Evolutionary conservation across 1,139 yeast species (phyloP).

Genomic region (Hyphopichia fennica): DNA sequence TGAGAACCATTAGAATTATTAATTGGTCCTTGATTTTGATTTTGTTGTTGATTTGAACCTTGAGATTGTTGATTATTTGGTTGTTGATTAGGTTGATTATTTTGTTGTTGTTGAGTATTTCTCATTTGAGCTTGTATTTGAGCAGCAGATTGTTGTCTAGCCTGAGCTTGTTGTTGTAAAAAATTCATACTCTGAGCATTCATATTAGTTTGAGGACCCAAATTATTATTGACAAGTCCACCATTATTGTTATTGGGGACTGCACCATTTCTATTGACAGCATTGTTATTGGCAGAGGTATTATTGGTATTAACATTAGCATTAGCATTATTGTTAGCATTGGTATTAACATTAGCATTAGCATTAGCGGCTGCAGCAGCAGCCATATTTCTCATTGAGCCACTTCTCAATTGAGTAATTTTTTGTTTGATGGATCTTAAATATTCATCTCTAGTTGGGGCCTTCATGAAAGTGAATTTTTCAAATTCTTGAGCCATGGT

Average conservation of each 20-base stretch:
- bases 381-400: conserved; percentile 11
- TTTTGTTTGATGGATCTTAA: conserved; percentile 39
- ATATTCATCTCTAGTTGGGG: conserved; percentile 43
- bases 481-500: conserved; percentile 48
- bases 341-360: conserved; percentile 4
- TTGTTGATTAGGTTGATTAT: conserved; percentile 7
- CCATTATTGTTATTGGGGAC: conserved; percentile 7
- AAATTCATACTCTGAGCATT: conserved; percentile 23
- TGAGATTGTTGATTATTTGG: conserved; percentile 6
- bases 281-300: conserved; percentile 5
- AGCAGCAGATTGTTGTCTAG: conserved; percentile 45
- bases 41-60: conserved; percentile 6
- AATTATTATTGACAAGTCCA: conserved; percentile 2
- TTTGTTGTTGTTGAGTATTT: conserved; percentile 7
- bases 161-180: conserved; percentile 53
- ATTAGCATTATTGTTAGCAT: conserved; percentile 1
- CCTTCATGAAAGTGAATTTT: conserved; percentile 40
- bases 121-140: conserved; percentile 34
- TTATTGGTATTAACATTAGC: conserved; percentile 4
- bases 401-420: conserved; percentile 36
- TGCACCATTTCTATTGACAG: not conserved
- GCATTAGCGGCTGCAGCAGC: not conserved
- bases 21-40: conserved; percentile 3
- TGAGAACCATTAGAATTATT: conserved; percentile 1
- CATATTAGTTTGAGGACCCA: conserved; percentile 12